phyloP scores from a whole-genome alignment of 164 flowering plant species.

The Taxillus chinensis region DNA sequence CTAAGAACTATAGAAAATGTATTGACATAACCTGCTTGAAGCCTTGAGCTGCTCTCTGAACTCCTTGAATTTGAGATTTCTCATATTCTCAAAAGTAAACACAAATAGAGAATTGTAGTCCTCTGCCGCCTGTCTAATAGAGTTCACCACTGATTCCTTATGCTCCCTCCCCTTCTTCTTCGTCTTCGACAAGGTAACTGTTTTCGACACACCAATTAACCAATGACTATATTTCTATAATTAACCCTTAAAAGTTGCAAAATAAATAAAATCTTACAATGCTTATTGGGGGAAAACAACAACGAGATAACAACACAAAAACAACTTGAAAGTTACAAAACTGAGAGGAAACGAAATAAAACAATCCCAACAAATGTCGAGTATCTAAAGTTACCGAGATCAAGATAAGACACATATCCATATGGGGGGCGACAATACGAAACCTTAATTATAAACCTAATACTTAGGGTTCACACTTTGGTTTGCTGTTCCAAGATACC shows the following conservation, averaged over 20 bases:
- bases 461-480: no score
- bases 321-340: neutral
- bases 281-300: neutral
- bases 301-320: neutral
- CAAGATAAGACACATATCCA: no score
- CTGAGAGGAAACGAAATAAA: no score
- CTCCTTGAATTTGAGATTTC: conserved; percentile 84
- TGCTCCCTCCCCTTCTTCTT: conserved; percentile 92
- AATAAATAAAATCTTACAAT: neutral
- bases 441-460: no score
- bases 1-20: neutral
- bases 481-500: no score
- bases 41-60: conserved; percentile 71
- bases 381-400: neutral
- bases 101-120: conserved; percentile 51
- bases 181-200: conserved; percentile 85
- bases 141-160: conserved; percentile 52
- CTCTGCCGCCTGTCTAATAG: conserved; percentile 65
- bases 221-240: neutral
- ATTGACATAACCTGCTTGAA: conserved; percentile 41
- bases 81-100: conserved; percentile 82
- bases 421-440: no score
- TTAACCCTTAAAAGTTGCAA: neutral
- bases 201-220: conserved; percentile 3
- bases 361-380: neutral